Evolutionary conservation across 78 protist genomes (phyloP).

Genomic region (Bodo saltans): DNA sequence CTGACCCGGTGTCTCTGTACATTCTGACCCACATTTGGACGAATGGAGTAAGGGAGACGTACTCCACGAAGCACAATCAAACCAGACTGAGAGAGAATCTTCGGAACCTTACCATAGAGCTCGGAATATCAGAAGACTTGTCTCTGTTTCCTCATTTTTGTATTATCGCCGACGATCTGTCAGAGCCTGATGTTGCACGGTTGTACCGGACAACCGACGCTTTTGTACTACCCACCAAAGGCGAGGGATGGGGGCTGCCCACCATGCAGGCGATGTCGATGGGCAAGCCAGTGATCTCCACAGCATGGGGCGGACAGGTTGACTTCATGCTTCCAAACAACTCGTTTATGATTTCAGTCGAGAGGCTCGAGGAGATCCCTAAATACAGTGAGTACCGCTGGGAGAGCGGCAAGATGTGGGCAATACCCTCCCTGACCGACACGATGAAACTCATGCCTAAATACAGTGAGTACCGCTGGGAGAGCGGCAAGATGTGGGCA

Average conservation of each 20-base stretch:
- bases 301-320: slow-evolving; percentile 26
- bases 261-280: slow-evolving; percentile 40
- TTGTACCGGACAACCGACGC: slow-evolving; percentile 33
- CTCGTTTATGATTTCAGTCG: slow-evolving; percentile 15
- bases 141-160: slow-evolving; percentile 3
- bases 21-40: slow-evolving; percentile 3
- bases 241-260: slow-evolving; percentile 53
- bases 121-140: neutral
- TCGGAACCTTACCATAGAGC: neutral
- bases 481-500: slow-evolving; percentile 17
- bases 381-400: neutral
- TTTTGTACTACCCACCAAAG: slow-evolving; percentile 39
- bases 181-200: slow-evolving; percentile 1
- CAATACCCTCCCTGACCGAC: no score
- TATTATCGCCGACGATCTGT: neutral
- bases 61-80: neutral
- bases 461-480: slow-evolving; percentile 3
- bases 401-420: neutral
- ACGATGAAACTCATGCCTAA: neutral
- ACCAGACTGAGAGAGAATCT: neutral
- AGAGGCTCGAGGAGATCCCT: neutral
- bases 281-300: slow-evolving; percentile 21
- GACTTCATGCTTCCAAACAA: slow-evolving; percentile 1
- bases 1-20: slow-evolving; percentile 23
- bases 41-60: neutral